Evolutionary conservation across 1,139 yeast species (phyloP), one percentile per base, ranked within the genome.

Genomic region (Kurtzmaniella quercitrusa): DNA sequence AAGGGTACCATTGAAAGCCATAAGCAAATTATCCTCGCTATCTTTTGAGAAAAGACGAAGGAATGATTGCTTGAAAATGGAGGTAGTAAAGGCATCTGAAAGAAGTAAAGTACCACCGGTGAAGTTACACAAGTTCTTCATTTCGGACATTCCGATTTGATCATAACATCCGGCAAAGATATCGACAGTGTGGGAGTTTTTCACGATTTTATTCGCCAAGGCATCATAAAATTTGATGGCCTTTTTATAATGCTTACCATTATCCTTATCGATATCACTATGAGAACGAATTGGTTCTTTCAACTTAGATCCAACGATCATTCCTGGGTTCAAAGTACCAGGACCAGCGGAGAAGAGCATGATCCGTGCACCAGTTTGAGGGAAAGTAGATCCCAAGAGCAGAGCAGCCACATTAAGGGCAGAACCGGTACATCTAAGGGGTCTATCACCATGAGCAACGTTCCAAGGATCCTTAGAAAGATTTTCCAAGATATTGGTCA

Each of bases 201-300:
- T 77, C 45, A 76, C 77, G 37, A 70, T 72, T 54, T 86, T 85
- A 44, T 82, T 79, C 34, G 96, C 88, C 42, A 93, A 64, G 25
- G 75, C 73, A 51, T 88, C 95, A 66, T 91, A 94, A 60, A 82
- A 91, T 65, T 89, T 86, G 56, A 76, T 77, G 2, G 98, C 96
- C 65, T 89, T 88, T 63, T 90, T 88, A 71, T 85, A 88, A 66
- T 93, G 97, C 64, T 86, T 86, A 45, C 97, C 96, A 50, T 63
- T 68, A 57, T 90, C 96, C 51, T 87, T 80, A 60, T 87, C 95
- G 54, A 93, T 88, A 63, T 93, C 98, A 53, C 89, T 90, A 65
- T 93, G 99, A 4, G 98, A 91, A 73, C 99, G 82, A 55, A 94
- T 86, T 45, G 98, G 96, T 66, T 93, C 98, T 62, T 88, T 87